Percentiles rank a stretch among this genome's conserved stretches.
These are phyloP conservation scores for Mycena indigotica DNA, from an alignment of 768 basidiomycete species.

Conservation along the genomic window DNA sequence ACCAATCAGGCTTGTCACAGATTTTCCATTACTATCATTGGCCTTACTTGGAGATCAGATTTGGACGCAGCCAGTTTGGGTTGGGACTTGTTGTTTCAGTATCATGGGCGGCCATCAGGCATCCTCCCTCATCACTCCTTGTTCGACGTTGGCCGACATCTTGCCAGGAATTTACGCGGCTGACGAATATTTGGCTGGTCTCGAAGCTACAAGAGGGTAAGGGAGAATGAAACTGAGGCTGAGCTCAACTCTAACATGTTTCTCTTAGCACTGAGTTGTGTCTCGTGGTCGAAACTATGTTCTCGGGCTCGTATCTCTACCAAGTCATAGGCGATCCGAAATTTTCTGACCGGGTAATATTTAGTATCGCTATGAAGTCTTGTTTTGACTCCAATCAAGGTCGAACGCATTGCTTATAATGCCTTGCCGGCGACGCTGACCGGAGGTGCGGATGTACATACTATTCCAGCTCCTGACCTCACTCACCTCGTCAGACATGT, in stretches of 20 bases:
- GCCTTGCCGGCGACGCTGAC: conserved; percentile 52
- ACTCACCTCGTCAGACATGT: conserved; percentile 20
- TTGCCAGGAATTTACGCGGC: conserved; percentile 58
- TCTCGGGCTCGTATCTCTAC: conserved; percentile 58
- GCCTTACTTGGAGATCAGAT: conserved; percentile 32
- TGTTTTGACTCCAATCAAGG: conserved; percentile 18
- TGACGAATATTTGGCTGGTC: conserved; percentile 59
- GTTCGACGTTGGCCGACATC: background rate
- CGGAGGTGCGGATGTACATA: conserved; percentile 45
- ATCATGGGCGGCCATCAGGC: conserved; percentile 50
- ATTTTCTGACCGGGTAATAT: conserved; percentile 49
- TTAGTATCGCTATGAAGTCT: background rate
- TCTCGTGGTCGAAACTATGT: conserved; percentile 59
- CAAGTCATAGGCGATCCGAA: conserved; percentile 59
- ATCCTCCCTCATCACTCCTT: background rate
- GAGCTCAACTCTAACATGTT: background rate
- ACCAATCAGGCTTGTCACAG: conserved; percentile 47
- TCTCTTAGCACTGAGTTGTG: conserved; percentile 52
- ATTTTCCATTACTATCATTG: background rate
- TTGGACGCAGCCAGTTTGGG: conserved; percentile 51
- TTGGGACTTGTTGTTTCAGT: conserved; percentile 60
- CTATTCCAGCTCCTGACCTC: background rate
- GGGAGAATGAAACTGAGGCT: conserved; percentile 2
- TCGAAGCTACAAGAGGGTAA: conserved; percentile 56
- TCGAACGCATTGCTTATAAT: conserved; percentile 54